phyloP scores from a whole-genome alignment of 768 basidiomycete species.

The Suillus lakei region DNA sequence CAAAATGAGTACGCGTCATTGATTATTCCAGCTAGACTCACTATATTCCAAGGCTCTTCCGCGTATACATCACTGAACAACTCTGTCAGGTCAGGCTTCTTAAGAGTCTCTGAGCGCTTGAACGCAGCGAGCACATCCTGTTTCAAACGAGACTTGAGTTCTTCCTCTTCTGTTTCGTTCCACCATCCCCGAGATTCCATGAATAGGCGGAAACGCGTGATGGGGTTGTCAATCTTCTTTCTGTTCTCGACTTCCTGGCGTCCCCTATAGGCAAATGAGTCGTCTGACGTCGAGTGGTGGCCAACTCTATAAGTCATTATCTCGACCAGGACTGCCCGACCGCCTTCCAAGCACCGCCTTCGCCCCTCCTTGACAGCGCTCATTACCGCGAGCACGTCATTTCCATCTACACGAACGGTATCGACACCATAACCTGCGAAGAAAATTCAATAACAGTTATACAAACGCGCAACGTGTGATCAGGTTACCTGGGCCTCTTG shows the following conservation, averaged over 20 bases:
- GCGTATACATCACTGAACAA: constrained; percentile 91
- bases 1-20: constrained; percentile 3
- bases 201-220: constrained; percentile 82
- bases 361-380: constrained; percentile 74
- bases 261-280: constrained; percentile 92
- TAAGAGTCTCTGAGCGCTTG: constrained; percentile 72
- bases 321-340: constrained; percentile 84
- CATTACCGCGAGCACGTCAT: constrained; percentile 87
- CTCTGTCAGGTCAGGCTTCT: constrained; percentile 72
- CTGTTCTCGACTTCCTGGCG: constrained; percentile 90
- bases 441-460: not conserved
- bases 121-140: constrained; percentile 80
- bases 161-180: constrained; percentile 74
- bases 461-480: not conserved
- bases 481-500: constrained; percentile 73
- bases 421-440: constrained; percentile 73
- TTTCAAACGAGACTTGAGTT: constrained; percentile 69
- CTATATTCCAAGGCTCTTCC: constrained; percentile 83
- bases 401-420: constrained; percentile 92
- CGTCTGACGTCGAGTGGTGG: constrained; percentile 96
- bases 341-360: constrained; percentile 71
- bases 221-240: constrained; percentile 90
- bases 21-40: constrained; percentile 43
- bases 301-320: constrained; percentile 94
- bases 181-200: constrained; percentile 88